Percentiles rank a stretch among this genome's conserved stretches.
Conservation (phyloP, 2,329 filamentous ascomycete genomes). For the Epicoccum sorghinum region DNA sequence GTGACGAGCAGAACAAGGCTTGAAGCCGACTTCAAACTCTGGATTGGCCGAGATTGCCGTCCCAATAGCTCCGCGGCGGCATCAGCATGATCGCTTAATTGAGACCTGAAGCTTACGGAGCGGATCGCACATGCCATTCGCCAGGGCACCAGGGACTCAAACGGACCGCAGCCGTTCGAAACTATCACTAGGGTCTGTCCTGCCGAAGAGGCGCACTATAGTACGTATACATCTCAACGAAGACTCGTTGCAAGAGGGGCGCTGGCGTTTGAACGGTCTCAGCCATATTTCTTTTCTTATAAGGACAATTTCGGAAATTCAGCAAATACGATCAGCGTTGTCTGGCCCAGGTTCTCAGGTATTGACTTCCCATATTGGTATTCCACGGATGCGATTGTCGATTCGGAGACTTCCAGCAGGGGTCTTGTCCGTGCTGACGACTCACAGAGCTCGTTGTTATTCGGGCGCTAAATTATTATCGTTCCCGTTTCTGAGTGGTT, state of each 20-base stretch:
- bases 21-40: slow-evolving; percentile 32
- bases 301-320: slow-evolving; percentile 46
- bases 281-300: slow-evolving; percentile 38
- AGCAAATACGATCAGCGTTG: slow-evolving; percentile 48
- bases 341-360: slow-evolving; percentile 36
- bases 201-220: slow-evolving; percentile 29
- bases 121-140: slow-evolving; percentile 44
- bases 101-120: slow-evolving; percentile 40
- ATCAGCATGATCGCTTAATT: slow-evolving; percentile 41
- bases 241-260: slow-evolving; percentile 30
- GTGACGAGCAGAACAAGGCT: slow-evolving; percentile 39
- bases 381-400: slow-evolving; percentile 35
- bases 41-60: slow-evolving; percentile 41
- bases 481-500: slow-evolving; percentile 42
- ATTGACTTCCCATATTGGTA: slow-evolving; percentile 38
- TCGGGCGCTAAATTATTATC: slow-evolving; percentile 46
- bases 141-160: slow-evolving; percentile 32
- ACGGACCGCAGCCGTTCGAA: slow-evolving; percentile 39
- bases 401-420: slow-evolving; percentile 45
- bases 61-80: slow-evolving; percentile 41
- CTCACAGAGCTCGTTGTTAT: slow-evolving; percentile 38
- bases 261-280: slow-evolving; percentile 38
- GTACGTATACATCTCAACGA: slow-evolving; percentile 24
- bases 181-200: slow-evolving; percentile 34
- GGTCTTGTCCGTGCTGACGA: slow-evolving; percentile 35